Base-by-base conservation (phyloP, 2,329 filamentous ascomycete species). In the Cladorrhinum sp. region DNA sequence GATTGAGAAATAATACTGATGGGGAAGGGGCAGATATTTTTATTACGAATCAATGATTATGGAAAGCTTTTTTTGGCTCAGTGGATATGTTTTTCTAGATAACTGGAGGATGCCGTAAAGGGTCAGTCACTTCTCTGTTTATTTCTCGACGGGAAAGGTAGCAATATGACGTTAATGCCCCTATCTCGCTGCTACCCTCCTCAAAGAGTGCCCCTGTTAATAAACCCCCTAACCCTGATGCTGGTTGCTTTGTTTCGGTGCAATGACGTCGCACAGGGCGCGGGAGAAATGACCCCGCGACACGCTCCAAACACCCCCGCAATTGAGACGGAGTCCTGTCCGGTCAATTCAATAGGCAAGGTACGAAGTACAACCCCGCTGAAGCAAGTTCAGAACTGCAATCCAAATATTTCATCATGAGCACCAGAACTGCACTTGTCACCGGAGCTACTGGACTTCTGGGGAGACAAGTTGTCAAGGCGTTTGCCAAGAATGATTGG, bases 371-470 rank as follows among this genome's bases (percentile, higher is more conserved):
- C 16, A 22, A 22, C 16, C 41, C 41, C 18, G 41, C 10, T 45
- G n/a, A 45, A 22, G 41, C 16, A 45, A n/a, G n/a, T 45, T 45
- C 7, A 20, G 8, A 22, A 45, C 10, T 32, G 13, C 7, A 32
- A 45, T 18, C 16, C 16, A 45, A 45, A 22, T 12, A 10, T 36
- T 36, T 36, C 32, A 36, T 36, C 12, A 66, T 65, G 64, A 49
- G 54, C 13, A 51, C 38, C 6, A 75, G 82, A 61, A 87, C 81
- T 24, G 91, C 84, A 9, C 80, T 96, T 24, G 78, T 96, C 58
- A 96, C 92, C 6, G 92, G 92, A 60, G 92, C 91, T 38, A 93
- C 90, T 20, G 92, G 92, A 58, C 81, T 96, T 10, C 82, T 96
- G 1, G 92, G 93, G 53, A 85, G 92, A 49, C 86, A 95, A 73